phyloP scores from a whole-genome alignment of 192 early-diverging fungal species.

The Haplosporangium gracile region DNA sequence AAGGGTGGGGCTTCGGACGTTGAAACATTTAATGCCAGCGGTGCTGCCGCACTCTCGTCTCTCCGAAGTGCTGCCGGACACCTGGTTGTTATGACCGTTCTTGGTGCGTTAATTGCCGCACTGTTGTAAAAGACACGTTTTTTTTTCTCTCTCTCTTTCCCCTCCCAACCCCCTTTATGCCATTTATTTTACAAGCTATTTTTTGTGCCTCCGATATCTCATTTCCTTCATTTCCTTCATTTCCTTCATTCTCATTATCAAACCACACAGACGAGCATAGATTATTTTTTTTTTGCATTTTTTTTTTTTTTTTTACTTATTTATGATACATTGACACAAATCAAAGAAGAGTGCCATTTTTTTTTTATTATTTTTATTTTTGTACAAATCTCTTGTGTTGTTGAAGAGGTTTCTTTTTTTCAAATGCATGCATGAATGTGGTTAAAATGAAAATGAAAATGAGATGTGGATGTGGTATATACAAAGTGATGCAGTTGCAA shows the following conservation, averaged over 20 bases:
- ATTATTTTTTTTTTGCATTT: background rate
- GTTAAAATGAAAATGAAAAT: background rate
- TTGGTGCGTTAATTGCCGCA: background rate
- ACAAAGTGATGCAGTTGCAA: background rate
- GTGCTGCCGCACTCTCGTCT: no score
- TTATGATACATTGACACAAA: background rate
- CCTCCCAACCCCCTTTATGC: no score
- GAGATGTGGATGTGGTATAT: background rate
- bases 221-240: background rate
- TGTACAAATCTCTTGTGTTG: background rate
- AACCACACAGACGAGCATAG: background rate
- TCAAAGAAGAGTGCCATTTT: background rate
- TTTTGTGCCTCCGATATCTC: background rate
- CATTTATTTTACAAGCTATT: background rate
- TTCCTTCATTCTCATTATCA: no score
- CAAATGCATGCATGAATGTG: conserved; percentile 1
- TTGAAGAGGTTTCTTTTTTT: background rate
- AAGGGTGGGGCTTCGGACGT: conserved; percentile 8
- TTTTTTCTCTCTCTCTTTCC: background rate
- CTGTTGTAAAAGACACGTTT: background rate
- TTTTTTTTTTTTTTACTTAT: background rate
- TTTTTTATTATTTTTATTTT: background rate
- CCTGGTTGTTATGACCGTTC: background rate
- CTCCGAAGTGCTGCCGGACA: no score
- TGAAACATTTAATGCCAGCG: background rate